Conservation (phyloP, 768 basidiomycete species). For the Lepiota subincarnata region DNA sequence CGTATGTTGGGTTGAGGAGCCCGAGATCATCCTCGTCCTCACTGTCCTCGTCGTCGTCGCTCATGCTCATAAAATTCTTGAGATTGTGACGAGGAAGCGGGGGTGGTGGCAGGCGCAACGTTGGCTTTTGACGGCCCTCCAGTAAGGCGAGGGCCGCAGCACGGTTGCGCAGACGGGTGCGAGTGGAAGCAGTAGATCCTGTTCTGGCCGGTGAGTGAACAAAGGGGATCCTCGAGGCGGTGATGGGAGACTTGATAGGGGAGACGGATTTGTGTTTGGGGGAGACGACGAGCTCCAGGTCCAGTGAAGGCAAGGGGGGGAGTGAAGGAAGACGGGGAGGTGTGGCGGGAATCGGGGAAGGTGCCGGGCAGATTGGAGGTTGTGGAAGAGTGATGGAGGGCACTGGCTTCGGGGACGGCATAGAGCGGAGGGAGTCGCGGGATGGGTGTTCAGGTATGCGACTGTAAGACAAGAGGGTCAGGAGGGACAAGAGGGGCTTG, state of each 20-base stretch:
- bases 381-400: slow-evolving; percentile 51
- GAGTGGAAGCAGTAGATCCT: slow-evolving; percentile 40
- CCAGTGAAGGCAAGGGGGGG: slow-evolving; percentile 23
- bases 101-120: slow-evolving; percentile 5
- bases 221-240: slow-evolving; percentile 10
- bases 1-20: slow-evolving; percentile 19
- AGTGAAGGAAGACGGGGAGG: slow-evolving; percentile 31
- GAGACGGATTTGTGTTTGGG: slow-evolving; percentile 16
- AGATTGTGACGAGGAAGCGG: slow-evolving; percentile 14
- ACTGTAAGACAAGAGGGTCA: slow-evolving; percentile 15
- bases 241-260: slow-evolving; percentile 18
- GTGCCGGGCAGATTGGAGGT: slow-evolving; percentile 25
- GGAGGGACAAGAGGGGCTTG: neutral
- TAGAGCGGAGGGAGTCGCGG: slow-evolving; percentile 38
- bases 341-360: slow-evolving; percentile 16
- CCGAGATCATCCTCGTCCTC: slow-evolving; percentile 24
- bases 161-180: slow-evolving; percentile 43
- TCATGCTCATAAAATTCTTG: slow-evolving; percentile 65
- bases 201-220: slow-evolving; percentile 14
- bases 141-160: slow-evolving; percentile 61
- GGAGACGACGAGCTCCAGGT: slow-evolving; percentile 19
- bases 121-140: slow-evolving; percentile 44
- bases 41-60: slow-evolving; percentile 56
- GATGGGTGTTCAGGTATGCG: slow-evolving; percentile 24
- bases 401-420: slow-evolving; percentile 59